These are phyloP conservation scores for Chiua virens DNA, from an alignment of 768 basidiomycete genomes.

Conservation along the genomic window DNA sequence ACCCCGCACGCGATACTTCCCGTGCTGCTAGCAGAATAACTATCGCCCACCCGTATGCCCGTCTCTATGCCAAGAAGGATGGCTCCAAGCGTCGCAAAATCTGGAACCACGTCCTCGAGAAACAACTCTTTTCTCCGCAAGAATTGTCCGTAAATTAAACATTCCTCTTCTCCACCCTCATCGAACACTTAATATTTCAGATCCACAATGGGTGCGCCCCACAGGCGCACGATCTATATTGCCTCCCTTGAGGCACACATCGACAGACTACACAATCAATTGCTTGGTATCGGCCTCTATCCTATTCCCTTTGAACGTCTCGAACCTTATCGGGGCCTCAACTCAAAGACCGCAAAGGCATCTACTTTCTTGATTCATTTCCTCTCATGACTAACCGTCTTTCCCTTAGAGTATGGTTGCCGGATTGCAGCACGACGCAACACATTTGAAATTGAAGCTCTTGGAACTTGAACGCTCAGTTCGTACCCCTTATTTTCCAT, in stretches of 20 bases:
- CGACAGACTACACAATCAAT: slow-evolving; percentile 61
- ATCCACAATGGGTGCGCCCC: slow-evolving; percentile 64
- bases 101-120: slow-evolving; percentile 79
- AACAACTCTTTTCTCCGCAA: slow-evolving; percentile 61
- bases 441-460: slow-evolving; percentile 57
- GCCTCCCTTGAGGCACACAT: slow-evolving; percentile 74
- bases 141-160: slow-evolving; percentile 52
- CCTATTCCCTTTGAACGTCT: slow-evolving; percentile 58
- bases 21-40: slow-evolving; percentile 27
- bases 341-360: slow-evolving; percentile 76
- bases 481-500: slow-evolving; percentile 1
- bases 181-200: slow-evolving; percentile 29
- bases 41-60: slow-evolving; percentile 67
- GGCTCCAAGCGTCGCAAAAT: slow-evolving; percentile 68
- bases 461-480: slow-evolving; percentile 72
- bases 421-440: slow-evolving; percentile 65
- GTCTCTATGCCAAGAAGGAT: slow-evolving; percentile 63
- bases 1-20: slow-evolving; percentile 14
- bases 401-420: slow-evolving; percentile 65
- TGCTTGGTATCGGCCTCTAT: slow-evolving; percentile 52
- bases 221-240: slow-evolving; percentile 68
- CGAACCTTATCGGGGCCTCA: slow-evolving; percentile 66
- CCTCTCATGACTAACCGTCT: background rate
- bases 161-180: background rate
- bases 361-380: background rate